Evolutionary conservation across 306 rosid species (phyloP), one percentile per base, ranked within the genome.

Genomic region (Ziziphus jujuba): DNA sequence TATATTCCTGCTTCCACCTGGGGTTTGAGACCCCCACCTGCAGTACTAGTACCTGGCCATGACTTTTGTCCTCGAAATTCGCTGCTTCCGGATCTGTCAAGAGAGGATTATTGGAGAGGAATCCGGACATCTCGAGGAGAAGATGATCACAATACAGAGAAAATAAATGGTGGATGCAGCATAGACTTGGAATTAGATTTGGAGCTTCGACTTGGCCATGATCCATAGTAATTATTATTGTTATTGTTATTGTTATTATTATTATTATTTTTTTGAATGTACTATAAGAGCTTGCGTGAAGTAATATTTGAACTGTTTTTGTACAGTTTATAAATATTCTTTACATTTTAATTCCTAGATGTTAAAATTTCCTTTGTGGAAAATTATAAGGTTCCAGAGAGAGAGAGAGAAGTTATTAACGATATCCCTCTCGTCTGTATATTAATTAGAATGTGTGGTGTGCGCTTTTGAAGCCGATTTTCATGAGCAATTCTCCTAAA

Each of bases 181-280:
- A 78, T 70, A 33, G 85, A 76, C 20, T 90, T 63, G 56, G 88
- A 78, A 28, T 68, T 89, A 50, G 96, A 91, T 85, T 83, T 91
- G 87, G 96, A 89, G 90, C 97, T 91, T 77, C 91, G 96, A 74
- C 90, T 91, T 24, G 96, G 97, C 49, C 83, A 87, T 61, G 71
- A 87, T 66, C 91, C 89, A 6, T 87, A 81, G 69, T 66, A 58
- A 19, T 24, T 5, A n/a, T n/a, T 49, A 13, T 47, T 23, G 19
- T 36, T n/a, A n/a, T n/a, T n/a, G n/a, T n/a, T n/a, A n/a, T n/a
- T n/a, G n/a, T n/a, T n/a, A n/a, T n/a, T n/a, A n/a, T n/a, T n/a
- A n/a, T n/a, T n/a, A n/a, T n/a, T n/a, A n/a, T n/a, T n/a, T n/a
- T n/a, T n/a, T n/a, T n/a, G n/a, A n/a, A n/a, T n/a, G n/a, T n/a